Conservation (phyloP, 2,329 filamentous ascomycete genomes). For the Aureobasidium musti region DNA sequence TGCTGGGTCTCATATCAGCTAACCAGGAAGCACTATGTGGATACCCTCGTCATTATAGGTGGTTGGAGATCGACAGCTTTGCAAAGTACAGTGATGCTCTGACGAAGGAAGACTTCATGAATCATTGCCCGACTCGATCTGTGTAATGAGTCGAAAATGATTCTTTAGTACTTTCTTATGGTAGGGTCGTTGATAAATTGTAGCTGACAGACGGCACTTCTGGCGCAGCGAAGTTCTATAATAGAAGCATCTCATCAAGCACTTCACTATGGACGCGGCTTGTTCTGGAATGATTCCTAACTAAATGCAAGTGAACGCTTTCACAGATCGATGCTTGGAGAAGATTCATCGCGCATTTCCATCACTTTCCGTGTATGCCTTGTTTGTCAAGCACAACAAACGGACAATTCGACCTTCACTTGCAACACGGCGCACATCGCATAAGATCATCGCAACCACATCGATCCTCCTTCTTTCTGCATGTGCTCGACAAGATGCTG, state of each 20-base stretch:
- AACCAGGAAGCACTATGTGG: too few species aligned
- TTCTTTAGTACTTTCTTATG: not conserved
- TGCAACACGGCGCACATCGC: not conserved
- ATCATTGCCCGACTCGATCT: not conserved
- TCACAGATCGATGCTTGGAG: not conserved
- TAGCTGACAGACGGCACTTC: not conserved
- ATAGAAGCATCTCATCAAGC: not conserved
- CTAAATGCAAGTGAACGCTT: not conserved
- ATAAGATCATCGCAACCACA: not conserved
- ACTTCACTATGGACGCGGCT: not conserved
- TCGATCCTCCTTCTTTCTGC: not conserved
- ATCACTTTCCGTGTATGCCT: not conserved
- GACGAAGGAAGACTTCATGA: not conserved
- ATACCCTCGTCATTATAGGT: not conserved
- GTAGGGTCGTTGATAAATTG: too few species aligned
- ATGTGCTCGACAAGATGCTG: conserved; percentile 24
- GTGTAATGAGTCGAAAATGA: not conserved
- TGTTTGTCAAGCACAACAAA: conserved; percentile 1
- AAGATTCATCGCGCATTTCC: not conserved
- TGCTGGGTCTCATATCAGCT: not conserved
- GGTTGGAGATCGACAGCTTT: not conserved
- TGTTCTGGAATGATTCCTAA: not conserved
- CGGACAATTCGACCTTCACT: not conserved
- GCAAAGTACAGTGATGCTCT: not conserved
- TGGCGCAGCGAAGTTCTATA: not conserved